These are phyloP conservation scores for Alternaria arbusti DNA, from an alignment of 2,329 filamentous ascomycete species.

Conservation along the genomic window DNA sequence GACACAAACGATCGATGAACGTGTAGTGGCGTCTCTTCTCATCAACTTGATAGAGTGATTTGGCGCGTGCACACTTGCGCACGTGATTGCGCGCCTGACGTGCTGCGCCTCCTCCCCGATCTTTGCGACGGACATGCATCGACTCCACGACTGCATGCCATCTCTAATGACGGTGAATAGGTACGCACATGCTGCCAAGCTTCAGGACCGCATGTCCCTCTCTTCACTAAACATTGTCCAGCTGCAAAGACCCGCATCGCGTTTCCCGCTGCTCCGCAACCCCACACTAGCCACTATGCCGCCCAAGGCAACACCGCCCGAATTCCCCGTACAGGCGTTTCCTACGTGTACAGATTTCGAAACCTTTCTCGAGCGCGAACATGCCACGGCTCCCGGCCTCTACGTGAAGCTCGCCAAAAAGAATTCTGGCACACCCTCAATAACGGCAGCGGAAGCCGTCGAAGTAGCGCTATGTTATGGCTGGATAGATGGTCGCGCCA, in stretches of 20 bases:
- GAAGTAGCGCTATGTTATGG: slow-evolving; percentile 66
- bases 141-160: neutral
- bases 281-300: slow-evolving; percentile 1
- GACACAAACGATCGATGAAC: neutral
- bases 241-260: neutral
- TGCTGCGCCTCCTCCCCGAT: neutral
- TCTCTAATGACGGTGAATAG: neutral
- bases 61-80: neutral
- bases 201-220: neutral
- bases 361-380: slow-evolving; percentile 45
- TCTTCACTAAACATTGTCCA: neutral
- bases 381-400: slow-evolving; percentile 47
- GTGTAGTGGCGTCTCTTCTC: neutral
- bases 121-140: neutral
- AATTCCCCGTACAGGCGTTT: slow-evolving; percentile 15
- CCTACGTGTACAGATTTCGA: slow-evolving; percentile 13
- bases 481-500: slow-evolving; percentile 67
- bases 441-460: slow-evolving; percentile 59
- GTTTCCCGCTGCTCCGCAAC: neutral
- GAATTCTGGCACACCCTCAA: slow-evolving; percentile 49
- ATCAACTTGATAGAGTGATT: neutral
- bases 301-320: slow-evolving; percentile 2
- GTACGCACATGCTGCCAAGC: neutral
- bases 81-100: neutral
- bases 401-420: slow-evolving; percentile 62